phyloP scores from a whole-genome alignment of 345 rosid genomes.

The Brassica cretica region DNA sequence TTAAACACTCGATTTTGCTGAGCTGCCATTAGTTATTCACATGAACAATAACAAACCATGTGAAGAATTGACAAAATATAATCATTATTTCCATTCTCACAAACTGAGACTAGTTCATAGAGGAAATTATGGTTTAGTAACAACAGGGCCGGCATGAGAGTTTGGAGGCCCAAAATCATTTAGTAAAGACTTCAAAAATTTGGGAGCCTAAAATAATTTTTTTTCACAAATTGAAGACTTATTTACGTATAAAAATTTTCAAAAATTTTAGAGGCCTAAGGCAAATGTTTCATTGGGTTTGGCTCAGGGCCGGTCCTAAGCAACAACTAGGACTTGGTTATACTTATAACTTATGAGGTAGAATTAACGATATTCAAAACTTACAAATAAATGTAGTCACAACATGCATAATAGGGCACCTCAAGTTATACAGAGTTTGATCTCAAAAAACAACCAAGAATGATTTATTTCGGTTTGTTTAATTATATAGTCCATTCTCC shows the following conservation, averaged over 20 bases:
- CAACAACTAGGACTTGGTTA: neutral
- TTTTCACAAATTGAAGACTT: too few relatives aligned
- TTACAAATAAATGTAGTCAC: neutral
- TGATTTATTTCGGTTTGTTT: conserved; percentile 7
- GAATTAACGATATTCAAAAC: neutral
- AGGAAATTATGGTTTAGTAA: neutral
- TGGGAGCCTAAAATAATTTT: too few relatives aligned
- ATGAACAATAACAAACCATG: neutral
- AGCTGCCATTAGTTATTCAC: conserved; percentile 16
- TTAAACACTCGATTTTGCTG: neutral
- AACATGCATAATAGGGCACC: neutral
- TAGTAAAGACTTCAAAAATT: too few relatives aligned
- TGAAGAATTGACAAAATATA: neutral
- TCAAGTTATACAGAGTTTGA: conserved; percentile 10
- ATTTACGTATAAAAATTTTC: too few relatives aligned
- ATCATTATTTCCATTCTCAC: neutral
- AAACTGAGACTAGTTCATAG: neutral
- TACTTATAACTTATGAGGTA: neutral
- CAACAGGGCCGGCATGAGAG: too few relatives aligned
- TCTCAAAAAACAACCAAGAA: neutral
- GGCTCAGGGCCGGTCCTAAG: neutral
- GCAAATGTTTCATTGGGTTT: too few relatives aligned
- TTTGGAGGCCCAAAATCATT: too few relatives aligned
- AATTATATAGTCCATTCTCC: neutral
- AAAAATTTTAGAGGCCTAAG: too few relatives aligned